Base-by-base conservation (phyloP, 192 early-diverging fungal species). In the Allomyces arbusculus region DNA sequence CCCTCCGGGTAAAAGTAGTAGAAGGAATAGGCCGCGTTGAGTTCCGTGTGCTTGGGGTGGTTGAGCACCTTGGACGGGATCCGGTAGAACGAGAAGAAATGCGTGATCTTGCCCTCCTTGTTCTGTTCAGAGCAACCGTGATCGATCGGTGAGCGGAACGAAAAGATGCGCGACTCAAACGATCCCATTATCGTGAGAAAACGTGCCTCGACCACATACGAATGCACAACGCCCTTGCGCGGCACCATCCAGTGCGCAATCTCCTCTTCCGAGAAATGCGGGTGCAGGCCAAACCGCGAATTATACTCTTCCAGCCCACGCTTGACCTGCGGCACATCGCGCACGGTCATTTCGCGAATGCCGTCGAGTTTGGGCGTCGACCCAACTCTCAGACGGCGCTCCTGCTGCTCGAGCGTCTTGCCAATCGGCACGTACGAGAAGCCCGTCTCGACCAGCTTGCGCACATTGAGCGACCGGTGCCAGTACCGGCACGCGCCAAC, bases 51-150 rank as follows among this genome's bases (percentile, higher is more conserved):
- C 24, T 73, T 78, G 24, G 81, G 73, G 72, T 89, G 73, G 70
- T 84, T 85, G 64, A 95, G 89, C 25, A 92, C 89, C 3, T 87
- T 82, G 62, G 92, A 94, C n/a, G 94, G 90, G 55, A 99, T 79
- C 69, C 83, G 86, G 77, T 97, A 99, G 79, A 95, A 99, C 7
- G 92, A 91, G 66, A 91, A 79, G 69, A 99, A 91, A 69, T 97
- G 89, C 1, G 87, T 87, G 66, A 99, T 75, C 61, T 80, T 74
- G 44, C 83, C 74, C 0, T 80, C 68, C 69, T 83, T 69, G 69
- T 74, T 64, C 74, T 77, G 61, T 82, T 78, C 8, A 7, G 3
- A 7, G 7, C 7, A 40, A 7, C 3, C 0, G 7, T 40, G 7
- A 7, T 3, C 71, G 76, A 63, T 19, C n/a, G 65, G 62, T 40